Evolutionary conservation across 768 basidiomycete genomes (phyloP).

Genomic region (Termitomyces heimii): DNA sequence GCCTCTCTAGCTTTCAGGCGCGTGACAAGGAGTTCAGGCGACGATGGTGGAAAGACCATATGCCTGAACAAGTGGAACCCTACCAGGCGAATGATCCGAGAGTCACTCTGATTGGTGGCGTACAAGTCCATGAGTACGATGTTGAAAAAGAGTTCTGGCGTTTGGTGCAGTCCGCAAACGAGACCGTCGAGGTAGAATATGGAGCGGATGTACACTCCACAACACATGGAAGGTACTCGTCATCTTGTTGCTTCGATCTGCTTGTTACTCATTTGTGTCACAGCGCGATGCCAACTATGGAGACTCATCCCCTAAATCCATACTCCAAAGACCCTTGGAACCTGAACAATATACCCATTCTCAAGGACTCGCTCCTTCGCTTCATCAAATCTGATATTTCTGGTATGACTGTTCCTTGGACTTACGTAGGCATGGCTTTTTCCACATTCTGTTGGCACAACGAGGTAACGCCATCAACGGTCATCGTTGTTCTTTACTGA

Average conservation of each 20-base stretch:
- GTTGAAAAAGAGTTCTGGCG: constrained; percentile 97
- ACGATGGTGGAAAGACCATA: constrained; percentile 82
- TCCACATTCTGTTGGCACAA: constrained; percentile 99
- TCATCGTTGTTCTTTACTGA: neutral
- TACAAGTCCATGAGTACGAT: constrained; percentile 80
- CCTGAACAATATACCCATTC: constrained; percentile 93
- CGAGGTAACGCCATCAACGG: constrained; percentile 46
- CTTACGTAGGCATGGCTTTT: constrained; percentile 98
- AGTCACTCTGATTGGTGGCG: constrained; percentile 50
- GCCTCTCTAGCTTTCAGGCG: constrained; percentile 85
- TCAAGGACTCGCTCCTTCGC: constrained; percentile 87
- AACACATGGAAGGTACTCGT: constrained; percentile 85
- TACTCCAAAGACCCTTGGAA: constrained; percentile 96
- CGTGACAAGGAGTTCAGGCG: constrained; percentile 86
- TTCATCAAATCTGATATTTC: constrained; percentile 99
- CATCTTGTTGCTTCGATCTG: constrained; percentile 1
- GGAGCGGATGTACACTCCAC: constrained; percentile 99
- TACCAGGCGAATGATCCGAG: constrained; percentile 40
- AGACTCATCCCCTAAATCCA: constrained; percentile 83
- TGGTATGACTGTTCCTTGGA: constrained; percentile 99
- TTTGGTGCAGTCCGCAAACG: constrained; percentile 80
- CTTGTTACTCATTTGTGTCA: constrained; percentile 1
- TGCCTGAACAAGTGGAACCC: constrained; percentile 35
- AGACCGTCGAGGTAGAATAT: constrained; percentile 97
- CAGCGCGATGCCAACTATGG: constrained; percentile 93